These are phyloP conservation scores for Ceratopteris richardii DNA, from an alignment of 75 land plant genomes.

Conservation along the genomic window DNA sequence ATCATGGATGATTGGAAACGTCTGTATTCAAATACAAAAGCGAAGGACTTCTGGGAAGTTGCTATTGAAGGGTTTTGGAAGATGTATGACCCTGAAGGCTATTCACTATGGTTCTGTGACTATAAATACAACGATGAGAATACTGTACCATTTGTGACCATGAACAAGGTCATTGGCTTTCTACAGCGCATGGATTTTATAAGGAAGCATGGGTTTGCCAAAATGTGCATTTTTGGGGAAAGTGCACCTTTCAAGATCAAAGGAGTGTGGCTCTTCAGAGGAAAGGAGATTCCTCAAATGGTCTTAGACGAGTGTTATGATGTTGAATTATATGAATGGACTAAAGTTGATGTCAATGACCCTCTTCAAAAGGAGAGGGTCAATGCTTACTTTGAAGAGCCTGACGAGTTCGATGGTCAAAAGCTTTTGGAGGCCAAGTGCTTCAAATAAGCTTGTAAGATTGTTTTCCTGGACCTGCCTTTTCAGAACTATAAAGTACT, in stretches of 20 bases:
- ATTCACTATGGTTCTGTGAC: too few species aligned
- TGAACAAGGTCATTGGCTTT: conserved; percentile 86
- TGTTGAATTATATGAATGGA: conserved; percentile 86
- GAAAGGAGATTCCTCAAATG: conserved; percentile 74
- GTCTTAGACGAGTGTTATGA: conserved; percentile 82
- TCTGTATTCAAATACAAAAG: too few species aligned
- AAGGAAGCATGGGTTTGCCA: conserved; percentile 89
- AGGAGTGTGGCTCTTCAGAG: conserved; percentile 97
- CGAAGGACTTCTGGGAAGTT: too few species aligned
- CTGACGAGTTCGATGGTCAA: conserved; percentile 78
- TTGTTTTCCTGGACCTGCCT: too few species aligned
- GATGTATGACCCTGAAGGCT: too few species aligned
- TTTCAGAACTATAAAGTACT: too few species aligned
- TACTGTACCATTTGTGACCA: too few species aligned
- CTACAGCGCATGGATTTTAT: conserved; percentile 88
- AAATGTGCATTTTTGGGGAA: conserved; percentile 77
- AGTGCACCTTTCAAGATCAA: conserved; percentile 76
- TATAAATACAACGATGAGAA: too few species aligned
- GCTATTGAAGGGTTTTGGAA: too few species aligned
- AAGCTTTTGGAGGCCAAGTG: conserved; percentile 81
- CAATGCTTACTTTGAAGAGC: conserved; percentile 87
- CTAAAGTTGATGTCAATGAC: conserved; percentile 67
- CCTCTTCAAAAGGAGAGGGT: conserved; percentile 79
- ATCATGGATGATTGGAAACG: too few species aligned
- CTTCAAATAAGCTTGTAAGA: conserved; percentile 73